Conservation (phyloP, 2,329 filamentous ascomycete genomes). For the Coniella lustricola region DNA sequence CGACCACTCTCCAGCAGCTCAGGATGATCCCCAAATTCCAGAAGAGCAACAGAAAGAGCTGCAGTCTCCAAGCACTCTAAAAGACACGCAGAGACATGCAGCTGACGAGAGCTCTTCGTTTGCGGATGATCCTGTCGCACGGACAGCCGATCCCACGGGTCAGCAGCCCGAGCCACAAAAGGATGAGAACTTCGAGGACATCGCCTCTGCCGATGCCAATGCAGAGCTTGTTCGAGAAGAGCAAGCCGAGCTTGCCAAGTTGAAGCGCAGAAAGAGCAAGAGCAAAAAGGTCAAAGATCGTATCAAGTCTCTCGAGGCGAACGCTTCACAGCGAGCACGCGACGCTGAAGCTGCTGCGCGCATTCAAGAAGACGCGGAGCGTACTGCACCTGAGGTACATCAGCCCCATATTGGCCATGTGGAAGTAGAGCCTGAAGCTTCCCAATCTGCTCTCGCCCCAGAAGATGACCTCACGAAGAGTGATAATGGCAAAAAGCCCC, state of each 20-base stretch:
- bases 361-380: neutral
- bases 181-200: neutral
- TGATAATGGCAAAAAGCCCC: neutral
- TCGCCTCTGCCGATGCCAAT: conserved; percentile 5
- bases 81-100: neutral
- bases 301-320: conserved; percentile 7
- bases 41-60: neutral
- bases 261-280: conserved; percentile 11
- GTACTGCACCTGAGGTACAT: neutral
- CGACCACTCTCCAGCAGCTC: neutral
- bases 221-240: conserved; percentile 4
- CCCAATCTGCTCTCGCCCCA: neutral
- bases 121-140: neutral
- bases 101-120: neutral
- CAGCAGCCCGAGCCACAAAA: neutral
- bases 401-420: neutral
- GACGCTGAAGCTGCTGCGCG: conserved; percentile 6
- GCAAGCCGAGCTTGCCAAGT: conserved; percentile 4
- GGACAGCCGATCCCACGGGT: neutral
- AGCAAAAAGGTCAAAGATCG: conserved; percentile 13
- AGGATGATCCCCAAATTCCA: neutral
- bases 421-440: neutral
- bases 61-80: neutral
- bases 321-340: conserved; percentile 7
- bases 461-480: neutral